Conservation (phyloP, 208 protist genomes). For the Acanthamoeba rhysodes region DNA sequence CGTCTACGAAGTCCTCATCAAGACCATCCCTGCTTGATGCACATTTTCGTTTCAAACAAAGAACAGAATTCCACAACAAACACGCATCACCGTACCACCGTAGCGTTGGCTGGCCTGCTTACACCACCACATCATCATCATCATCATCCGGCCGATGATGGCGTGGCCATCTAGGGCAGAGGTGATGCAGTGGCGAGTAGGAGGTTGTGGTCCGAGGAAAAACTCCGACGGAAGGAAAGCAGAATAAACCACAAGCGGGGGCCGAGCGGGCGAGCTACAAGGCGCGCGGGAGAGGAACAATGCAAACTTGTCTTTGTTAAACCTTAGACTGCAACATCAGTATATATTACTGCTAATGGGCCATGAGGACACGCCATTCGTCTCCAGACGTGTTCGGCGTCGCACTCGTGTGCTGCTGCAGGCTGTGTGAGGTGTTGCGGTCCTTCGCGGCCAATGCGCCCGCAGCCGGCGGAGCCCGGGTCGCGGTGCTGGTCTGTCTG, state of each 20-base stretch:
- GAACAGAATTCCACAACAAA: no score
- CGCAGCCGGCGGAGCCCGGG: not conserved
- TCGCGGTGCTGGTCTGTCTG: not conserved
- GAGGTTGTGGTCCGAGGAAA: no score
- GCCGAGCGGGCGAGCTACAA: not conserved
- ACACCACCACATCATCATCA: no score
- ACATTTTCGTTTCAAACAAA: no score
- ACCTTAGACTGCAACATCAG: slow-evolving; percentile 71
- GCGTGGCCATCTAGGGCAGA: no score
- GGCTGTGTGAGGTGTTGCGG: slow-evolving; percentile 32
- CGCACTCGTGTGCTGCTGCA: not conserved
- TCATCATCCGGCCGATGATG: no score
- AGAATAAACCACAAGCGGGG: slow-evolving; percentile 18
- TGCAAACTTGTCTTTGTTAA: slow-evolving; percentile 62
- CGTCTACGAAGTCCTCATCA: slow-evolving; percentile 57
- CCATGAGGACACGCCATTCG: slow-evolving; percentile 36
- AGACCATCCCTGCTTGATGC: slow-evolving; percentile 18
- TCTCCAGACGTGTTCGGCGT: slow-evolving; percentile 2
- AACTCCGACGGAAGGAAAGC: no score
- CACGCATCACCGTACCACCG: no score
- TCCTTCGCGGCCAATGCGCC: not conserved
- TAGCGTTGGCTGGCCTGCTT: no score
- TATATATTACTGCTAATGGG: slow-evolving; percentile 55
- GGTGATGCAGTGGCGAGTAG: no score
- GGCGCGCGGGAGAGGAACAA: not conserved